phyloP scores from a whole-genome alignment of 768 basidiomycete genomes.

The Lactarius akahatsu region DNA sequence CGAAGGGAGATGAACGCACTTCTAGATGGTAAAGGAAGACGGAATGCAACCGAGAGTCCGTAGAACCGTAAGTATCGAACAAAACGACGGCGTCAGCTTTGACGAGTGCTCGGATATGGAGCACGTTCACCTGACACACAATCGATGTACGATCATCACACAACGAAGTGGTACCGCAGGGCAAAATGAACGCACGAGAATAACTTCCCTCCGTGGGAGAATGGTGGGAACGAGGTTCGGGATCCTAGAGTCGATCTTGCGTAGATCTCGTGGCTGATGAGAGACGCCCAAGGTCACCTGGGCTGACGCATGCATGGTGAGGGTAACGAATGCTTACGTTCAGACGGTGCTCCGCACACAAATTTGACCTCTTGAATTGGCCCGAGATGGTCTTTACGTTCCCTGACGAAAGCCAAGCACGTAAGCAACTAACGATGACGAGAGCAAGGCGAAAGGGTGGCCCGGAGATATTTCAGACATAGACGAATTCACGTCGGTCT shows the following conservation, averaged over 20 bases:
- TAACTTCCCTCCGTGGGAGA: constrained; percentile 81
- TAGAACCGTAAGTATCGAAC: constrained; percentile 89
- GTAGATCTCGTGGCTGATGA: constrained; percentile 84
- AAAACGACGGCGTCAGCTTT: constrained; percentile 90
- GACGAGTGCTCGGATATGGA: constrained; percentile 92
- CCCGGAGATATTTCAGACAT: constrained; percentile 5
- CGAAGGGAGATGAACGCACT: constrained; percentile 41
- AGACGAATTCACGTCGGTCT: constrained; percentile 7
- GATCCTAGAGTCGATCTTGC: constrained; percentile 93
- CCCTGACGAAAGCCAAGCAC: constrained; percentile 45
- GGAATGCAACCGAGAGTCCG: constrained; percentile 81
- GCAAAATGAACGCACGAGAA: constrained; percentile 58
- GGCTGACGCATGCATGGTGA: constrained; percentile 1
- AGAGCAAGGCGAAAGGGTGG: constrained; percentile 18
- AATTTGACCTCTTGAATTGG: constrained; percentile 86
- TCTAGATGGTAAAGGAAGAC: constrained; percentile 87
- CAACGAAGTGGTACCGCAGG: not conserved
- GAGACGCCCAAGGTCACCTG: constrained; percentile 29
- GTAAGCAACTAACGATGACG: constrained; percentile 29
- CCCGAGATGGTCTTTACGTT: constrained; percentile 86
- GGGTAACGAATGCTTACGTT: constrained; percentile 60
- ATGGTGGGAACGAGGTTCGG: constrained; percentile 96
- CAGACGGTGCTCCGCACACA: constrained; percentile 82
- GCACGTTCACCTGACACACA: constrained; percentile 71
- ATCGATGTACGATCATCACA: constrained; percentile 18